Conservation (phyloP, 108 stramenopile genomes). For the Pseudonitzschia delicatissima region DNA sequence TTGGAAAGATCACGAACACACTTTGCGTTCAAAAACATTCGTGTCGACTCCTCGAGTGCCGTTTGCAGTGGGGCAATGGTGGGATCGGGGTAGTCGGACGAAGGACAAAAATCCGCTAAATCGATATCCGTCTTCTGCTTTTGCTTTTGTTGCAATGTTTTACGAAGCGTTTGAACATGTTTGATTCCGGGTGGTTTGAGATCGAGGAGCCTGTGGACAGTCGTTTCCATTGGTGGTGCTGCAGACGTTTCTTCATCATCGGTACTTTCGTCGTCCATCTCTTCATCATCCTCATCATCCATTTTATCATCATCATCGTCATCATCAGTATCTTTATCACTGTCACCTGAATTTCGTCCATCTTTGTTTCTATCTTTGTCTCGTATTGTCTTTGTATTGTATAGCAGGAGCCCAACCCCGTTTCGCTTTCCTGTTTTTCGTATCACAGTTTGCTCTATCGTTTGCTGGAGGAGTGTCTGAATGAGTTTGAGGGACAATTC, state of each 20-base stretch:
- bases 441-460: constrained; percentile 51
- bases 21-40: constrained; percentile 50
- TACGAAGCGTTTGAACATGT: constrained; percentile 23
- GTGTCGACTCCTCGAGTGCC: constrained; percentile 44
- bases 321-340: constrained; percentile 1
- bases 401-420: constrained; percentile 63
- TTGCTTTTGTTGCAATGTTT: neutral
- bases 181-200: constrained; percentile 62
- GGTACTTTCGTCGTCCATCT: constrained; percentile 27
- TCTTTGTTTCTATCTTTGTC: neutral
- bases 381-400: constrained; percentile 30
- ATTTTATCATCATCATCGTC: constrained; percentile 26
- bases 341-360: neutral
- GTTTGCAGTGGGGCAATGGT: constrained; percentile 24
- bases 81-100: neutral
- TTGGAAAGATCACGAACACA: constrained; percentile 42
- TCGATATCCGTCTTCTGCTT: constrained; percentile 20
- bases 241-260: constrained; percentile 17
- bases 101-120: constrained; percentile 53
- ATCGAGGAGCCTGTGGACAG: constrained; percentile 48
- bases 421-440: constrained; percentile 63
- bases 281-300: constrained; percentile 28
- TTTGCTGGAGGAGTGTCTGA: constrained; percentile 38
- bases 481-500: constrained; percentile 49
- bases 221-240: neutral